phyloP scores from a whole-genome alignment of 768 basidiomycete genomes.

The Trametes cingulata region DNA sequence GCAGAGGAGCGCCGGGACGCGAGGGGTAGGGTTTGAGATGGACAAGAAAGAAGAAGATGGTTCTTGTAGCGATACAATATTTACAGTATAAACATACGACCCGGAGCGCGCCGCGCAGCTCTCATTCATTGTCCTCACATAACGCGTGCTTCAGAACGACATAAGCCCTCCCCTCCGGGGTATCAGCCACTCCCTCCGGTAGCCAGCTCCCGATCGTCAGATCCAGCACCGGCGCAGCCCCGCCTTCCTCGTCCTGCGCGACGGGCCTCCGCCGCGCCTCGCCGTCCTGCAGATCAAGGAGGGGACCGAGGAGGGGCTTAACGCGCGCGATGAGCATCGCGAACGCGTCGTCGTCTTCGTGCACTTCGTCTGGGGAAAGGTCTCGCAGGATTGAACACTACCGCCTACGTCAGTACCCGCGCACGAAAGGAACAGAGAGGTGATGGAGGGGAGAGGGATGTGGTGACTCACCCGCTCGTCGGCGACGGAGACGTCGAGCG shows the following conservation, averaged over 20 bases:
- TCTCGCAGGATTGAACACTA: slow-evolving; percentile 40
- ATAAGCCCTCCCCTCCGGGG: slow-evolving; percentile 8
- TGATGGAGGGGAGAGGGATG: background rate
- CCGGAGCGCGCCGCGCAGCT: background rate
- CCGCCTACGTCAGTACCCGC: slow-evolving; percentile 13
- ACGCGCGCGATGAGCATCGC: slow-evolving; percentile 43
- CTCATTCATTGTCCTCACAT: background rate
- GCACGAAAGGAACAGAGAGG: background rate
- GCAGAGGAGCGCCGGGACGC: background rate
- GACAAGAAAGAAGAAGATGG: background rate
- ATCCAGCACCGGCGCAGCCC: slow-evolving; percentile 10
- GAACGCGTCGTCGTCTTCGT: slow-evolving; percentile 40
- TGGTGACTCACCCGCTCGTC: slow-evolving; percentile 43
- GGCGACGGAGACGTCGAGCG: slow-evolving; percentile 49
- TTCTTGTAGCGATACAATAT: background rate
- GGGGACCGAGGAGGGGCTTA: slow-evolving; percentile 47
- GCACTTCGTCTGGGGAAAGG: slow-evolving; percentile 45
- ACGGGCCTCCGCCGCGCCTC: slow-evolving; percentile 12
- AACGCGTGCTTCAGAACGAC: slow-evolving; percentile 11
- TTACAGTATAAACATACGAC: background rate
- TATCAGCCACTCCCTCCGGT: slow-evolving; percentile 5
- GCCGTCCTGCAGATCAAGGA: slow-evolving; percentile 42
- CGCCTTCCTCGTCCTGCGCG: background rate
- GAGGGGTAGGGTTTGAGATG: background rate
- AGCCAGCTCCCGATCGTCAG: slow-evolving; percentile 20